phyloP scores from a whole-genome alignment of 192 early-diverging fungal genomes.

The Mortierella alpina region DNA sequence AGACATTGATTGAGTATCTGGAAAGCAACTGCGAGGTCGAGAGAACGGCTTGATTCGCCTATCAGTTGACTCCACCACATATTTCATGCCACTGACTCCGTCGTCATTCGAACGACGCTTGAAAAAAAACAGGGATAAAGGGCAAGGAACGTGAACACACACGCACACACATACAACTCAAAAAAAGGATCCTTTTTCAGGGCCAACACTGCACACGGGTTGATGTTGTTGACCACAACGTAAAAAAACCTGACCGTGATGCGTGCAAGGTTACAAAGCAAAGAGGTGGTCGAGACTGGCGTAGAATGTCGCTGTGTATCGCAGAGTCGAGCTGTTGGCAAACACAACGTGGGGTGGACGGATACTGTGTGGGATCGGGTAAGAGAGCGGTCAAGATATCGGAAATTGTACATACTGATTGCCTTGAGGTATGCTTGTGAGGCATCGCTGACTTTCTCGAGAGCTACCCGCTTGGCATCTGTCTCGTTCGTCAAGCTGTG shows the following conservation, averaged over 20 bases:
- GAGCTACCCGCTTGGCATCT: constrained; percentile 46
- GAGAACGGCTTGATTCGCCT: too few relatives aligned
- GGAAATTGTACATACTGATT: constrained; percentile 31
- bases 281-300: neutral
- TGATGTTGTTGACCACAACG: too few relatives aligned
- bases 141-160: too few relatives aligned
- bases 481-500: constrained; percentile 40
- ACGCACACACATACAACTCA: neutral
- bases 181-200: neutral
- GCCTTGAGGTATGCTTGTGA: constrained; percentile 53
- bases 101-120: too few relatives aligned
- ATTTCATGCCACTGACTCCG: too few relatives aligned
- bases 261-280: neutral
- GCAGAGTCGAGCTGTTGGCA: neutral
- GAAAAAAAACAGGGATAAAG: too few relatives aligned
- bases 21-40: too few relatives aligned
- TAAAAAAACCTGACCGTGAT: too few relatives aligned
- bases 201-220: too few relatives aligned
- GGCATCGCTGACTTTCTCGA: constrained; percentile 42
- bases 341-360: neutral
- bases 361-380: neutral
- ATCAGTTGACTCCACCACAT: too few relatives aligned
- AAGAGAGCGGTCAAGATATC: too few relatives aligned
- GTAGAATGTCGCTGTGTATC: neutral
- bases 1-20: neutral